Conservation (phyloP, 2,329 filamentous ascomycete genomes). For the Aspergillus viridinutans region DNA sequence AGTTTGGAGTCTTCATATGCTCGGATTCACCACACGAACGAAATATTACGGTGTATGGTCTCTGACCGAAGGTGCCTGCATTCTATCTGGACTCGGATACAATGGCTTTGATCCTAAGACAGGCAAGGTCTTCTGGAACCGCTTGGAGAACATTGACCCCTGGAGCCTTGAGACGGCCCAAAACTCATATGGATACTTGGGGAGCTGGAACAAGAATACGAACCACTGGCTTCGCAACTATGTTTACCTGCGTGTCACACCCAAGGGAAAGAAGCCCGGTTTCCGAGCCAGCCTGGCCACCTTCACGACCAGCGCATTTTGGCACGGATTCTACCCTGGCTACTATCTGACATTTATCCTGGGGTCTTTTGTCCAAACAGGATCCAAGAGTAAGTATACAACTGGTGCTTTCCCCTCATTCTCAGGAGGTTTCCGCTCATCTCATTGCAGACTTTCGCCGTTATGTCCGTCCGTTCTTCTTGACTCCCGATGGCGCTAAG, state of each 20-base stretch:
- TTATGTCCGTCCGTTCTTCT: constrained; percentile 85
- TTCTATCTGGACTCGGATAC: constrained; percentile 88
- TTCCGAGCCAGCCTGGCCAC: constrained; percentile 93
- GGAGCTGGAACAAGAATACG: constrained; percentile 97
- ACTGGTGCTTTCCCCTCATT: not conserved
- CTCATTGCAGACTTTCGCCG: constrained; percentile 70
- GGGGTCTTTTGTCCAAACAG: constrained; percentile 85
- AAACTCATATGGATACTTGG: constrained; percentile 88
- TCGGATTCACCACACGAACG: constrained; percentile 73
- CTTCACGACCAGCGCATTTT: constrained; percentile 89
- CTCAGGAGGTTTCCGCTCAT: constrained; percentile 12
- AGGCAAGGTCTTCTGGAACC: constrained; percentile 83
- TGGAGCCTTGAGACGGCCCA: constrained; percentile 83
- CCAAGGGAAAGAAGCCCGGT: constrained; percentile 90
- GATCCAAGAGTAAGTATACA: constrained; percentile 74
- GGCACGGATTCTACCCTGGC: constrained; percentile 97
- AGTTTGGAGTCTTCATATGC: constrained; percentile 76
- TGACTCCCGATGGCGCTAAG: constrained; percentile 68
- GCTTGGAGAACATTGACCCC: constrained; percentile 83
- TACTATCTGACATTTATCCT: constrained; percentile 91
- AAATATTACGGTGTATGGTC: constrained; percentile 99
- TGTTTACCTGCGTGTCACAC: constrained; percentile 90
- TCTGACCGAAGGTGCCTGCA: constrained; percentile 88
- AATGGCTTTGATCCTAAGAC: constrained; percentile 84
- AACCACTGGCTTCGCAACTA: constrained; percentile 97